Percentiles rank a stretch among this genome's conserved stretches.
Conservation (phyloP, 495 filamentous ascomycete species). For the Talaromyces liani region DNA sequence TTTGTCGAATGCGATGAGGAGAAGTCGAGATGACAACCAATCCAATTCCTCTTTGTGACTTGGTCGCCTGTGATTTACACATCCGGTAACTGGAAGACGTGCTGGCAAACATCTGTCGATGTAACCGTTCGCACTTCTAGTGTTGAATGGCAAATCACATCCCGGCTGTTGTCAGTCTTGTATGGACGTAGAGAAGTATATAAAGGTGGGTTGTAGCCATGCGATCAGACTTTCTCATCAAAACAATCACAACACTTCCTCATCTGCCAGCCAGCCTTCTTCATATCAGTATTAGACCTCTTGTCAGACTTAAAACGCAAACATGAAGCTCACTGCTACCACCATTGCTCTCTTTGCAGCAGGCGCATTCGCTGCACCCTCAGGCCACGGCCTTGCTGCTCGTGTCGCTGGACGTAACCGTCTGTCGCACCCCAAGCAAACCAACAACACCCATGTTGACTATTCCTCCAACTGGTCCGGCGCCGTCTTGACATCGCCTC, state of each 20-base stretch:
- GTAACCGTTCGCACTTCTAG: conserved; percentile 4
- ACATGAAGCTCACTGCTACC: conserved; percentile 3
- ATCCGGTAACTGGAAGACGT: background rate
- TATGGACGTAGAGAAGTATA: background rate
- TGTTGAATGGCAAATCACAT: background rate
- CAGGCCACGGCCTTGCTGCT: conserved; percentile 13
- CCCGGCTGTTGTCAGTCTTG: background rate
- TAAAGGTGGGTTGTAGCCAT: background rate
- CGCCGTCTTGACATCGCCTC: conserved; percentile 38
- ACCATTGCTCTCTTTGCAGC: conserved; percentile 17
- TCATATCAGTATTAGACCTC: background rate
- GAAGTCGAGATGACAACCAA: background rate
- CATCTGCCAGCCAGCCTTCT: background rate
- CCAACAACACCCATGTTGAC: conserved; percentile 24
- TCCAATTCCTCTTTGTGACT: background rate
- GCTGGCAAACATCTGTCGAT: background rate
- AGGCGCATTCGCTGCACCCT: conserved; percentile 21
- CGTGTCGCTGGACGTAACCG: conserved; percentile 11
- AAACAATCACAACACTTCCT: background rate
- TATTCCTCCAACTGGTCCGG: conserved; percentile 58
- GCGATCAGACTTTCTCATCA: background rate
- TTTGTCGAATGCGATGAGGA: background rate
- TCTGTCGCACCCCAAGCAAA: conserved; percentile 18
- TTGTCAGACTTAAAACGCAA: background rate
- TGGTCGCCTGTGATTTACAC: background rate